A percentile compares a stretch with the other conserved stretches of the same genome.
phyloP scores from a whole-genome alignment of 768 basidiomycete species.

The Collybiopsis confluens region DNA sequence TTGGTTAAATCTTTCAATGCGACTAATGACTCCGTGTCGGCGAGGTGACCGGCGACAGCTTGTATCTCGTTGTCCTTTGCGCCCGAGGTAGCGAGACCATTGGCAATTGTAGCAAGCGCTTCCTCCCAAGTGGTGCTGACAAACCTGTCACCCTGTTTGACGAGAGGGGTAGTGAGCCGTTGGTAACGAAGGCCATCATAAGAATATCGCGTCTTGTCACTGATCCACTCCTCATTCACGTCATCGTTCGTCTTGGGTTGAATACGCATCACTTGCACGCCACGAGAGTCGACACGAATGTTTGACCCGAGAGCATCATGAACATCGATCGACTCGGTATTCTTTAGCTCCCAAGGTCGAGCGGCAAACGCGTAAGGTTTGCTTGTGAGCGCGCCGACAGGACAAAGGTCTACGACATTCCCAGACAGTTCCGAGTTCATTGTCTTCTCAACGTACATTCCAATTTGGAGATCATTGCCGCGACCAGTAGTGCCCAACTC shows the following conservation, averaged over 20 bases:
- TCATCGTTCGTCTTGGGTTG: constrained; percentile 96
- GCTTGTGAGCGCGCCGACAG: constrained; percentile 96
- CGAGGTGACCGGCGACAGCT: constrained; percentile 87
- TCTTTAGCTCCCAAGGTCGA: constrained; percentile 97
- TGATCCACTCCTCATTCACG: constrained; percentile 99
- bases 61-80: constrained; percentile 92
- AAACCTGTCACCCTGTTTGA: constrained; percentile 91
- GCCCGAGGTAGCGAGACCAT: constrained; percentile 76
- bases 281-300: constrained; percentile 93
- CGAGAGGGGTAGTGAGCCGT: constrained; percentile 85
- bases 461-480: constrained; percentile 98
- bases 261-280: constrained; percentile 95
- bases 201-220: constrained; percentile 96
- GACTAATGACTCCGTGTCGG: constrained; percentile 91
- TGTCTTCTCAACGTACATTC: constrained; percentile 96
- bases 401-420: constrained; percentile 95
- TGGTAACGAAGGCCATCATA: constrained; percentile 96
- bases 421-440: constrained; percentile 98
- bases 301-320: constrained; percentile 95
- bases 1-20: constrained; percentile 93
- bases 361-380: constrained; percentile 99
- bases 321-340: constrained; percentile 94
- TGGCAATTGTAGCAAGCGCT: constrained; percentile 70
- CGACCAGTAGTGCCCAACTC: constrained; percentile 96
- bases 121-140: constrained; percentile 89